Percentiles rank a stretch among this genome's conserved stretches.
phyloP scores from a whole-genome alignment of 2,329 filamentous ascomycete genomes.

The Aphanocladium album region DNA sequence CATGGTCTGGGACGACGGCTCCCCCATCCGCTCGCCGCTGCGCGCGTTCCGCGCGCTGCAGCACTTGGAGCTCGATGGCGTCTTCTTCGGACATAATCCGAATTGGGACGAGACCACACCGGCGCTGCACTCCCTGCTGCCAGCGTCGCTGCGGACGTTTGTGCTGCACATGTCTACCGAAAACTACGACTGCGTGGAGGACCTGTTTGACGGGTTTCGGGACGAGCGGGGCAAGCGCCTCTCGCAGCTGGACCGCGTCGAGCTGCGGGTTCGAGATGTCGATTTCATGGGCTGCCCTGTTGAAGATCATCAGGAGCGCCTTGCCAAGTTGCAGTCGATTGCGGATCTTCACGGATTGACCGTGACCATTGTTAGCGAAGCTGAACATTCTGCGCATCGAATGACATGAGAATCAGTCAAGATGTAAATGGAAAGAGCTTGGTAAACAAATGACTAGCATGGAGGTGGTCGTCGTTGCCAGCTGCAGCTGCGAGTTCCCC shows the following conservation, averaged over 20 bases:
- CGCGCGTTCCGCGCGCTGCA: neutral
- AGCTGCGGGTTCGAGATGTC: neutral
- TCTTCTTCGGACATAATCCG: neutral
- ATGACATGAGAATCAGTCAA: neutral
- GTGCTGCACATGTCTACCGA: neutral
- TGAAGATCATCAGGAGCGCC: neutral
- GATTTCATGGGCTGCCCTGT: neutral
- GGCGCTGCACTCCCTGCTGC: neutral
- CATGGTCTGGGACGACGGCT: neutral
- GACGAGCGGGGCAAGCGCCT: neutral
- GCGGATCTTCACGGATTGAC: neutral
- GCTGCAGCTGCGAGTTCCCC: too few relatives aligned
- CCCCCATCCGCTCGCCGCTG: neutral
- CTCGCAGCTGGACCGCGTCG: neutral
- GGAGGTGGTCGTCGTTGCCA: too few relatives aligned
- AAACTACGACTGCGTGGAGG: neutral
- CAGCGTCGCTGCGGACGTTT: neutral
- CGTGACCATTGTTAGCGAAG: neutral
- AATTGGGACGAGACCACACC: neutral
- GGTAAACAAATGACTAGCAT: too few relatives aligned
- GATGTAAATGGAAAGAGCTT: too few relatives aligned
- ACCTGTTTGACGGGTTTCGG: neutral
- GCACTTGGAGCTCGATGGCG: neutral
- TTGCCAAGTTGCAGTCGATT: neutral
- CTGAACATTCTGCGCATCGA: neutral